Evolutionary conservation across 768 basidiomycete genomes (phyloP).

Genomic region (Lactifluus hygrophoroides): DNA sequence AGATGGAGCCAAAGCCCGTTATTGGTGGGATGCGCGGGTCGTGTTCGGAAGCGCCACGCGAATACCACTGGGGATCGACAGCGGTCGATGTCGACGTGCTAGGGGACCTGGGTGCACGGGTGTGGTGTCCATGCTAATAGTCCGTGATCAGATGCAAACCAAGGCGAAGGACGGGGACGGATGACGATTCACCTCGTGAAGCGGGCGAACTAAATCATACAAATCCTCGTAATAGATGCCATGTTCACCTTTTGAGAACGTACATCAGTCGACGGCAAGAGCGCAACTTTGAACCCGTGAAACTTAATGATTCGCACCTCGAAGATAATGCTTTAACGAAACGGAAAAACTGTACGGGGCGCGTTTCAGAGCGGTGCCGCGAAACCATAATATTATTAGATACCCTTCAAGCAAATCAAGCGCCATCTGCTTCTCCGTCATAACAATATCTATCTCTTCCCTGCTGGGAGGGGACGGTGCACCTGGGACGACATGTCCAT

Average conservation of each 20-base stretch:
- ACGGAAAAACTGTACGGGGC: constrained; percentile 50
- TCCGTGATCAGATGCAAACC: neutral
- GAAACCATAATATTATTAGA: neutral
- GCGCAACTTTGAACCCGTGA: no score
- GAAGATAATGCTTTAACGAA: constrained; percentile 49
- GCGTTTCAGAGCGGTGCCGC: neutral
- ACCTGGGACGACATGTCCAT: constrained; percentile 29
- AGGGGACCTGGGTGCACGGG: neutral
- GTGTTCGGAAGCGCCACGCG: neutral
- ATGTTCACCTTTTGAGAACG: constrained; percentile 35
- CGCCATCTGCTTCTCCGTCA: constrained; percentile 57
- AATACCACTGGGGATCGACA: neutral
- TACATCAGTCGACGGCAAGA: neutral
- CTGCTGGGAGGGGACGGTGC: constrained; percentile 26
- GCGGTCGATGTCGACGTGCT: neutral
- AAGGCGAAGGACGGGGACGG: no score
- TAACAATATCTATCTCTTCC: constrained; percentile 41
- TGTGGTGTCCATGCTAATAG: neutral
- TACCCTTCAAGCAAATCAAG: constrained; percentile 52
- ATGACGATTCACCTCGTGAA: constrained; percentile 39
- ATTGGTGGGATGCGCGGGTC: neutral
- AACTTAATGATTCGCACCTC: constrained; percentile 30
- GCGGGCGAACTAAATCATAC: constrained; percentile 43
- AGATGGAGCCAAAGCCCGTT: neutral
- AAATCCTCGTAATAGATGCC: constrained; percentile 58